Percentiles rank a stretch among this genome's conserved stretches.
phyloP scores from a whole-genome alignment of 768 basidiomycete genomes.

The Xerocomellus chrysenteron region DNA sequence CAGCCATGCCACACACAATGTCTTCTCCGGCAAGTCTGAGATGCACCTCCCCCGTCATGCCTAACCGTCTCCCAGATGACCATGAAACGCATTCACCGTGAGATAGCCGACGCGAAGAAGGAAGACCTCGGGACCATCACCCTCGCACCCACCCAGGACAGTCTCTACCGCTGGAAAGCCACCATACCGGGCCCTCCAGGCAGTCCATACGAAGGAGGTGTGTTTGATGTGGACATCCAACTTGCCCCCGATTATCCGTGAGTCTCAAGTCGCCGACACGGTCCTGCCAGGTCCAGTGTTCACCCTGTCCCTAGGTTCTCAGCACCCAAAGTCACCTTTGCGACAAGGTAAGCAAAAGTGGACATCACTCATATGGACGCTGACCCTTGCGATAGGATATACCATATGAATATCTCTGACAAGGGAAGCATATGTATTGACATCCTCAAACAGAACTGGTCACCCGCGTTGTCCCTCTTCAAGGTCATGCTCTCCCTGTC shows the following conservation, averaged over 20 bases:
- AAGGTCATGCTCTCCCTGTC: constrained; percentile 94
- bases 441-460: constrained; percentile 93
- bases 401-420: constrained; percentile 88
- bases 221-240: constrained; percentile 65
- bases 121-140: constrained; percentile 77
- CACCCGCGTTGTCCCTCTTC: constrained; percentile 88
- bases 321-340: constrained; percentile 73
- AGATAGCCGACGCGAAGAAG: constrained; percentile 77
- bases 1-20: constrained; percentile 27
- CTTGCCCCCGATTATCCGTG: constrained; percentile 80
- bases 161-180: constrained; percentile 72
- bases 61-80: constrained; percentile 47
- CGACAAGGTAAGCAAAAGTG: constrained; percentile 53
- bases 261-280: neutral
- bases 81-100: constrained; percentile 79
- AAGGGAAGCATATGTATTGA: constrained; percentile 82
- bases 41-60: too few species aligned
- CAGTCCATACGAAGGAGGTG: constrained; percentile 78
- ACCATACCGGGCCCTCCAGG: constrained; percentile 81
- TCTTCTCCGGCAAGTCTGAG: constrained; percentile 24
- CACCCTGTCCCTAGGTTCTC: constrained; percentile 54
- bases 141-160: constrained; percentile 62
- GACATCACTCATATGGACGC: neutral
- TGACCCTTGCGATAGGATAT: constrained; percentile 53
- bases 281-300: neutral